phyloP scores from a whole-genome alignment of 495 filamentous ascomycete species.

The Chaetomium fimeti region DNA sequence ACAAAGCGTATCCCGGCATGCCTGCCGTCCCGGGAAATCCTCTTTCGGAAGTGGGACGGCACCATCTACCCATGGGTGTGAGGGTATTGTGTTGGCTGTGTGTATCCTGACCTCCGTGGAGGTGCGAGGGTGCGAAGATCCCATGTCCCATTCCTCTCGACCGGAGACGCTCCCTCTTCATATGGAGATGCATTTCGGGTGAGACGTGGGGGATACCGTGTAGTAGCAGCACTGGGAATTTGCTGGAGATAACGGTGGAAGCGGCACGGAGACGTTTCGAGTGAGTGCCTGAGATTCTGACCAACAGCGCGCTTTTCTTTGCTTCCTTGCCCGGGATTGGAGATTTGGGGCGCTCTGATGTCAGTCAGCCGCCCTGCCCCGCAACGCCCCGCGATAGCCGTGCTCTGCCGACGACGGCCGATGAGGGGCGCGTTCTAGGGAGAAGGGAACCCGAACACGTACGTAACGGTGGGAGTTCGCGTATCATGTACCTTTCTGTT shows the following conservation, averaged over 20 bases:
- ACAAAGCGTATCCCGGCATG: constrained; percentile 23
- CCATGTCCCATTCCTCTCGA: constrained; percentile 2
- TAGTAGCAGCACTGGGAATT: neutral
- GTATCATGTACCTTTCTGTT: neutral
- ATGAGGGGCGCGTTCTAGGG: constrained; percentile 26
- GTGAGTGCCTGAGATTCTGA: too few species aligned
- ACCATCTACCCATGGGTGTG: too few species aligned
- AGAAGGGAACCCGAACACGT: constrained; percentile 6
- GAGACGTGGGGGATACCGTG: neutral
- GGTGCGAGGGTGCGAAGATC: neutral
- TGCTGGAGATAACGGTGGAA: neutral
- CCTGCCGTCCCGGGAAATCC: constrained; percentile 34
- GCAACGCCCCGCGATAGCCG: constrained; percentile 29
- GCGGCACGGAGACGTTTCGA: neutral
- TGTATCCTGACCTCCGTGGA: neutral
- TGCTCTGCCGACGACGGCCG: constrained; percentile 33
- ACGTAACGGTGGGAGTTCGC: neutral
- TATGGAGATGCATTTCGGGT: constrained; percentile 1
- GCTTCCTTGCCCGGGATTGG: neutral
- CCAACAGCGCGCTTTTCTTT: neutral
- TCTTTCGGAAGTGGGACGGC: constrained; percentile 19
- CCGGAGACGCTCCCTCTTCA: neutral
- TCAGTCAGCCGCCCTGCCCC: constrained; percentile 18
- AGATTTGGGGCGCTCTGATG: constrained; percentile 21
- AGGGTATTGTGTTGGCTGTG: neutral